Conservation (phyloP, 148 eudicot species). For the Euryodendron excelsum region DNA sequence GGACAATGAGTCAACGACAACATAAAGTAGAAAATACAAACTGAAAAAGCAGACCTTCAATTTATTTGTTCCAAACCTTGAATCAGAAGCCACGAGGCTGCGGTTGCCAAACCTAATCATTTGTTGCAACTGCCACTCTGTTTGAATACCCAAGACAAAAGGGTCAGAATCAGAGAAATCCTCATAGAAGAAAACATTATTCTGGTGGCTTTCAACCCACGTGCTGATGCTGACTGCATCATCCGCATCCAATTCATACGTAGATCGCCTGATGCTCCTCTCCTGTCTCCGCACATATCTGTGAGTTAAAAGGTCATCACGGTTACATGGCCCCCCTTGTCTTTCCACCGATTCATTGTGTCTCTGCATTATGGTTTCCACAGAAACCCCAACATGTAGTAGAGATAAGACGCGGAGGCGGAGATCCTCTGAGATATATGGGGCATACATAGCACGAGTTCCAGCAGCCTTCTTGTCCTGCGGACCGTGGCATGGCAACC, state of each 20-base stretch:
- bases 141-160: conserved; percentile 79
- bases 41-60: conserved; percentile 55
- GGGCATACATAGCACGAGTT: conserved; percentile 94
- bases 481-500: conserved; percentile 93
- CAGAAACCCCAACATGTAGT: conserved; percentile 84
- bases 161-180: conserved; percentile 74
- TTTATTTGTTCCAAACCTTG: conserved; percentile 77
- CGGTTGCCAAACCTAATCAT: conserved; percentile 88
- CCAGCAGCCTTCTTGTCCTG: conserved; percentile 84
- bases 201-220: conserved; percentile 87
- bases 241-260: conserved; percentile 71
- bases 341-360: conserved; percentile 86
- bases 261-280: conserved; percentile 76
- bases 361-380: conserved; percentile 95
- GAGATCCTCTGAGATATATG: conserved; percentile 90
- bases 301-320: conserved; percentile 92
- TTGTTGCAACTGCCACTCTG: conserved; percentile 98
- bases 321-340: conserved; percentile 86
- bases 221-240: conserved; percentile 73
- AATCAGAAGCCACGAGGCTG: conserved; percentile 73
- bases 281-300: conserved; percentile 88
- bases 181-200: conserved; percentile 67
- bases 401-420: conserved; percentile 80
- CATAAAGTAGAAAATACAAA: conserved; percentile 1
- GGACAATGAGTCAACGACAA: not conserved